A percentile compares a stretch with the other conserved stretches of the same genome.
Evolutionary conservation across 2,329 filamentous ascomycete species (phyloP).

Genomic region (Monilinia fructigena): DNA sequence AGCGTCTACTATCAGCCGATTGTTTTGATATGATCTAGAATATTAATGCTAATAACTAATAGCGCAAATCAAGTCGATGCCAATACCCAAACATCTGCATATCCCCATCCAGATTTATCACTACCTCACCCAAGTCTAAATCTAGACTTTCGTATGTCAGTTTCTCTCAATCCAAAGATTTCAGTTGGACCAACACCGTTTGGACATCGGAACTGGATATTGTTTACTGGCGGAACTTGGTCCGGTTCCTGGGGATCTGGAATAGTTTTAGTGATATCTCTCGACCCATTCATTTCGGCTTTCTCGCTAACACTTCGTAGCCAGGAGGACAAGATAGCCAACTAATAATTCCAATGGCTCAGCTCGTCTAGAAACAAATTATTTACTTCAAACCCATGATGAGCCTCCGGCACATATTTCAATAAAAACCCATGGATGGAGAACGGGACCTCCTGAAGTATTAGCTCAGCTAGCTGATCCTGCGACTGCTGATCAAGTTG

Average conservation of each 20-base stretch:
- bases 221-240: slow-evolving; percentile 49
- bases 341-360: slow-evolving; percentile 38
- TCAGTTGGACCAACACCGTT: slow-evolving; percentile 45
- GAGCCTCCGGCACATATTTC: slow-evolving; percentile 47
- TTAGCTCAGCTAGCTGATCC: slow-evolving; percentile 35
- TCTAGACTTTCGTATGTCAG: slow-evolving; percentile 53
- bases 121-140: slow-evolving; percentile 47
- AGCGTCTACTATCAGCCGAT: too few species aligned
- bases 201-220: slow-evolving; percentile 51
- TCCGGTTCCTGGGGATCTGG: slow-evolving; percentile 51
- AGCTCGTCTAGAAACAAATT: slow-evolving; percentile 48
- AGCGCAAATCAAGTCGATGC: neutral
- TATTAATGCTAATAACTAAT: neutral
- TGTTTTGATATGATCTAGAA: too few species aligned
- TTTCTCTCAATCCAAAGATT: slow-evolving; percentile 47
- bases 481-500: slow-evolving; percentile 33
- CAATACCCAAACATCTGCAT: slow-evolving; percentile 9
- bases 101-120: slow-evolving; percentile 24
- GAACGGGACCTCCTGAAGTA: slow-evolving; percentile 47
- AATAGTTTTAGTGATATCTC: slow-evolving; percentile 42
- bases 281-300: neutral
- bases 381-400: slow-evolving; percentile 50
- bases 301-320: slow-evolving; percentile 25
- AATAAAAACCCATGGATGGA: slow-evolving; percentile 49
- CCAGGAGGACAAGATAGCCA: slow-evolving; percentile 43